Conservation (phyloP, 805 yeast genomes). For the Hemisphaericaspora nanyangensis region DNA sequence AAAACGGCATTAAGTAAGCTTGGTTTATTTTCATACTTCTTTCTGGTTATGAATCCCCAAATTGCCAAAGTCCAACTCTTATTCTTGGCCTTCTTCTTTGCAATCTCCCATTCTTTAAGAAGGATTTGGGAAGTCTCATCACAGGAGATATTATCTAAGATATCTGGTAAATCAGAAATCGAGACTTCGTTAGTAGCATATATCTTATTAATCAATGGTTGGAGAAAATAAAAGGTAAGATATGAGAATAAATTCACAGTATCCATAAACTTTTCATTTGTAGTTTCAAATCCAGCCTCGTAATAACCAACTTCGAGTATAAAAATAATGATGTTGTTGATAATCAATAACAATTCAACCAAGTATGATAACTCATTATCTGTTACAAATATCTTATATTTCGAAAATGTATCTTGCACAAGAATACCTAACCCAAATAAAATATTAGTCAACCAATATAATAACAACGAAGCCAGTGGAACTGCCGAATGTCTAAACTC, state of each 20-base stretch:
- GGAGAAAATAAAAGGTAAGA: conserved; percentile 24
- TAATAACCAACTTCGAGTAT: conserved; percentile 15
- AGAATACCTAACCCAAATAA: conserved; percentile 10
- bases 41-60: conserved; percentile 6
- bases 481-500: conserved; percentile 40
- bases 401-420: conserved; percentile 18
- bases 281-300: conserved; percentile 17
- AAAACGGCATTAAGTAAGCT: conserved; percentile 11
- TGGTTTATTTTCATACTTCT: conserved; percentile 8
- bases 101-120: conserved; percentile 20
- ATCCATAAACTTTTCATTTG: conserved; percentile 23
- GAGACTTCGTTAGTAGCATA: conserved; percentile 19
- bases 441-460: conserved; percentile 32
- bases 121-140: conserved; percentile 17
- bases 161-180: conserved; percentile 62
- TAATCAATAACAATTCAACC: conserved; percentile 10
- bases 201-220: conserved; percentile 22
- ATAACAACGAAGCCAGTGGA: conserved; percentile 34
- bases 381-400: conserved; percentile 14
- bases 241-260: conserved; percentile 18
- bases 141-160: conserved; percentile 11
- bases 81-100: conserved; percentile 7
- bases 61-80: not conserved
- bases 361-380: conserved; percentile 5
- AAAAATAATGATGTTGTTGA: conserved; percentile 15